Conservation (phyloP, 1,284 basidiomycete genomes). For the Heterobasidion irregulare region DNA sequence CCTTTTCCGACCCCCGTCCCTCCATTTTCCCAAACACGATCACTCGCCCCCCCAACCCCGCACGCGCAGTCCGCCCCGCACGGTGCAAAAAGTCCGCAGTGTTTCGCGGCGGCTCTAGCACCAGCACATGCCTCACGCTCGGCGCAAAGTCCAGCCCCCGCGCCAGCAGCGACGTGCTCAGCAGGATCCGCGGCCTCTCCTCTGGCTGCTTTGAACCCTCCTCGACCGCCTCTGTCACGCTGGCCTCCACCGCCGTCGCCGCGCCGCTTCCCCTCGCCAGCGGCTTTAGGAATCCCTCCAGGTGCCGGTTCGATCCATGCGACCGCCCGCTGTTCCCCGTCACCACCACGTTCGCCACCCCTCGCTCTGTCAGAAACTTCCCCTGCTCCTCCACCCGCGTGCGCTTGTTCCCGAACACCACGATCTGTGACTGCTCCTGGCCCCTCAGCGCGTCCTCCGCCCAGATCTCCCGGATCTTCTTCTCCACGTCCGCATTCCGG, state of each 20-base stretch:
- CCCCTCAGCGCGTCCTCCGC: slow-evolving; percentile 49
- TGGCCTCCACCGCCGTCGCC: background rate
- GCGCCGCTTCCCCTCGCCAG: background rate
- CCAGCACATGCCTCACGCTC: slow-evolving; percentile 69
- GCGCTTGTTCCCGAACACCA: slow-evolving; percentile 79
- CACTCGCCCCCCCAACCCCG: slow-evolving; percentile 58
- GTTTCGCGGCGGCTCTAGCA: slow-evolving; percentile 79
- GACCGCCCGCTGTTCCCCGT: slow-evolving; percentile 43
- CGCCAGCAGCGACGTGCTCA: slow-evolving; percentile 88
- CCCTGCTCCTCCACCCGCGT: slow-evolving; percentile 56
- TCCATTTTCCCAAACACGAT: slow-evolving; percentile 63
- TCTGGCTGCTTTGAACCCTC: slow-evolving; percentile 11
- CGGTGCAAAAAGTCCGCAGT: slow-evolving; percentile 88
- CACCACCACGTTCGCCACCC: slow-evolving; percentile 59
- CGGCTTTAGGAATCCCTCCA: slow-evolving; percentile 60
- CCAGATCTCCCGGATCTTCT: slow-evolving; percentile 67
- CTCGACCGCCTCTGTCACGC: background rate
- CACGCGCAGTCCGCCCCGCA: slow-evolving; percentile 73
- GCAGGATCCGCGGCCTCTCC: slow-evolving; percentile 55
- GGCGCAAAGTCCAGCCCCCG: slow-evolving; percentile 84
- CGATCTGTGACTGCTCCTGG: slow-evolving; percentile 41
- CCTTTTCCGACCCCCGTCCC: slow-evolving; percentile 33
- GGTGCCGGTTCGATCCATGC: slow-evolving; percentile 64
- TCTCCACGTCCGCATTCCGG: slow-evolving; percentile 70
- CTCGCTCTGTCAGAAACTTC: slow-evolving; percentile 46